Base-by-base conservation (phyloP, 768 basidiomycete species). In the Dacryopinax primogenitus region DNA sequence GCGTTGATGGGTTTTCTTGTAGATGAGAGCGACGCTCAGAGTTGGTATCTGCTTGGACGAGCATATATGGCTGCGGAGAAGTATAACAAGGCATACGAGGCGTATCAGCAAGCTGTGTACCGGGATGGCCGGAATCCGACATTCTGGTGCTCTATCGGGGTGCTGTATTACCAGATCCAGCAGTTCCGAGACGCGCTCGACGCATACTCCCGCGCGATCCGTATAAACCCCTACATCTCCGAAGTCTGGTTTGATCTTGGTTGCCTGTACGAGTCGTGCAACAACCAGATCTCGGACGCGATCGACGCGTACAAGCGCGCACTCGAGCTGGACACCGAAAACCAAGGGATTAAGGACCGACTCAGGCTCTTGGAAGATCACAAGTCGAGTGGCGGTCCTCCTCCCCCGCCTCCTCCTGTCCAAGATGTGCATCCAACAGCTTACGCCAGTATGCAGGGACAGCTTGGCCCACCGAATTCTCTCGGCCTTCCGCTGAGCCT, bases 131-230 rank as follows among this genome's bases (percentile, higher is more conserved):
- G 93, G 66, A 99, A 98, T 74, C 96, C 96, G 0, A 97, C 96
- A 0, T 99, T 97, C 77, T 98, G 96, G 96, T 98, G 95, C 74
- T 95, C 92, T 26, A 99, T 99, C 71, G 96, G 96, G 58, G 96
- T 99, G 0, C 83, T 99, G 1, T 99, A 99, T 75, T 99, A 96
- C 82, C 94, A 99, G 74, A 97, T 99, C 79, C 98, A 97, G 76
- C 96, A 99, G 74, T 99, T 91, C 79, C 92, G 94, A 63, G 96
- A 99, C 72, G 95, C 95, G 1, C 86, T 99, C 36, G 96, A 99
- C 72, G 96, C 96, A 11, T 99, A 99, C 76, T 98, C 96, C 32
- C 89, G 95, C 16, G 96, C 96, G 12, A 98, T 99, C 71, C 87
- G 95, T 68, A 94, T 99, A 77, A 97, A 98, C 74, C 96, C 96